phyloP scores from a whole-genome alignment of 805 yeast species.

The Kurtzmaniella fragi region DNA sequence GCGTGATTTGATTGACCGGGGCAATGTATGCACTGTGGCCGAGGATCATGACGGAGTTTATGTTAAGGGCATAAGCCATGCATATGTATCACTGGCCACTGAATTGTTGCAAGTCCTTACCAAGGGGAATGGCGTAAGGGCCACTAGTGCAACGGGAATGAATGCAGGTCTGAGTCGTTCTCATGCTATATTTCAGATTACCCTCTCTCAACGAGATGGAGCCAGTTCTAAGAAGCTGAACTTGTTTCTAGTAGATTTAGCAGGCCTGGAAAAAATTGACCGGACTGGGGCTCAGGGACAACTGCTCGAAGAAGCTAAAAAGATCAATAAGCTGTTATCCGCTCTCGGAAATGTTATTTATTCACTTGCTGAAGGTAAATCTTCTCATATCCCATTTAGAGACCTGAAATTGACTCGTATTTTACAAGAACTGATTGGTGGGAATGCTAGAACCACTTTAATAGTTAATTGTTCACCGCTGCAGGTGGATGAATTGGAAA shows the following conservation, averaged over 20 bases:
- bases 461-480: constrained; percentile 73
- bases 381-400: constrained; percentile 66
- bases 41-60: constrained; percentile 49
- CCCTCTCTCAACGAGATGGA: constrained; percentile 63
- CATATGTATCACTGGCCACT: constrained; percentile 50
- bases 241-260: constrained; percentile 74
- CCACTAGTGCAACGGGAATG: constrained; percentile 61
- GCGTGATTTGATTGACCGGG: constrained; percentile 56
- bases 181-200: constrained; percentile 72
- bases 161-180: constrained; percentile 73
- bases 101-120: constrained; percentile 56
- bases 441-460: constrained; percentile 72
- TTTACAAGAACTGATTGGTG: constrained; percentile 75
- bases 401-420: constrained; percentile 78
- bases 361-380: constrained; percentile 64
- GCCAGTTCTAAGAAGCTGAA: constrained; percentile 52
- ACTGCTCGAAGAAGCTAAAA: constrained; percentile 76
- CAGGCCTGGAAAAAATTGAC: constrained; percentile 79
- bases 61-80: constrained; percentile 64
- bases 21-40: constrained; percentile 4
- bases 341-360: constrained; percentile 79
- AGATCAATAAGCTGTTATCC: constrained; percentile 73
- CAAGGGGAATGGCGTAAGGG: constrained; percentile 54
- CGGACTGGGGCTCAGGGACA: constrained; percentile 73
- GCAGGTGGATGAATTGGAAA: constrained; percentile 51